phyloP scores from a whole-genome alignment of 768 basidiomycete species.

The Termitomyces sp. region DNA sequence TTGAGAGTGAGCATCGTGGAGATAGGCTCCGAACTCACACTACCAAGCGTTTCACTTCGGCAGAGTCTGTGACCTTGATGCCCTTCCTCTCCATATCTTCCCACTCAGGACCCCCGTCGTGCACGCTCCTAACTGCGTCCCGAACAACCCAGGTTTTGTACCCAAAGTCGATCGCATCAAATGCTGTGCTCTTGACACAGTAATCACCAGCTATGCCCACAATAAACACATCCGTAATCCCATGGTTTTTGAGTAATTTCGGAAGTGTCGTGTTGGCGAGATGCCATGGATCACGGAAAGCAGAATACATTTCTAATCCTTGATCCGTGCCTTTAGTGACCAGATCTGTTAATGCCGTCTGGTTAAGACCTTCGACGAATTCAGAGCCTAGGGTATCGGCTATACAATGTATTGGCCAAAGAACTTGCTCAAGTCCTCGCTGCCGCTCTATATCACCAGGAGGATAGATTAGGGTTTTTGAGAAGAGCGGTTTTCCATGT shows the following conservation, averaged over 20 bases:
- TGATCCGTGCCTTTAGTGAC: constrained; percentile 51
- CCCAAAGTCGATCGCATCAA: constrained; percentile 44
- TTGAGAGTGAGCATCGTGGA: background rate
- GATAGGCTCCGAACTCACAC: background rate
- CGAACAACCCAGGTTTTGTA: constrained; percentile 47
- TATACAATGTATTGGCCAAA: constrained; percentile 85
- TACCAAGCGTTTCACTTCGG: constrained; percentile 22
- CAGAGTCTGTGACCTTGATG: constrained; percentile 24
- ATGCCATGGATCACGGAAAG: constrained; percentile 59
- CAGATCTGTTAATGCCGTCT: constrained; percentile 33
- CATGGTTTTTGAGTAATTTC: constrained; percentile 29
- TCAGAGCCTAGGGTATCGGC: constrained; percentile 53
- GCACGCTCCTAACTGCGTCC: constrained; percentile 43
- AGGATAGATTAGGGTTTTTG: constrained; percentile 36
- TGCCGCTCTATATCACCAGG: constrained; percentile 28
- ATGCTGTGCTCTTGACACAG: constrained; percentile 60
- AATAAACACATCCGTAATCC: constrained; percentile 55
- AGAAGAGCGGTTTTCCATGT: constrained; percentile 29
- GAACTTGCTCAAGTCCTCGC: constrained; percentile 39
- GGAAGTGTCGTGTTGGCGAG: constrained; percentile 43
- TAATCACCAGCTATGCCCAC: constrained; percentile 75
- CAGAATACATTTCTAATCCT: constrained; percentile 76
- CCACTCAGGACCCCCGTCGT: constrained; percentile 27
- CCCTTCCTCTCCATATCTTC: constrained; percentile 30
- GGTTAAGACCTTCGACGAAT: constrained; percentile 49